Base-by-base conservation (phyloP, 345 rosid genomes). In the Eucalyptus caleyi region DNA sequence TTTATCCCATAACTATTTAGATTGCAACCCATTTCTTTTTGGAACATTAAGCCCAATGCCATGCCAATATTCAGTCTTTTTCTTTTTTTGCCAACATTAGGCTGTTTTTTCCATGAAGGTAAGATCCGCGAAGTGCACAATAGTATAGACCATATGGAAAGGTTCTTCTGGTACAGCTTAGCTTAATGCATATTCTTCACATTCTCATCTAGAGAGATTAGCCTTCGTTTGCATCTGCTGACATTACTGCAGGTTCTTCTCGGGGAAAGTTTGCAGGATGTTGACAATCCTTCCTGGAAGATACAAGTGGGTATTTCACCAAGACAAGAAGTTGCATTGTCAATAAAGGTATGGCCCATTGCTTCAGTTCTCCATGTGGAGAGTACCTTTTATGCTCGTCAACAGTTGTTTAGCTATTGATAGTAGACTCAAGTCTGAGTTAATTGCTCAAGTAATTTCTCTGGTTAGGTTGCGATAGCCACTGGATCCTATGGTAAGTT, bases 251-350 rank as follows among this genome's bases (percentile, higher is more conserved):
- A 94, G 96, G 87, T 92, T 34, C 87, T 89, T 81, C 87, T 69
- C n/a, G 95, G 91, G 89, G 90, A 91, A 81, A 93, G 88, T 89
- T 89, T 67, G 51, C 90, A 85, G 91, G 94, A 92, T 89, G 85
- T 67, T 91, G 94, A 91, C 90, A 93, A 67, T 54, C 45, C 94
- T 53, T 92, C 94, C 45, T 94, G 93, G 90, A 92, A 89, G 87
- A 90, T 94, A 82, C 94, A 93, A 87, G 93, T 96, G 91, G 95
- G 95, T 88, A 59, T 95, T 86, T 95, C 92, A 62, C 89, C 92
- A 80, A 94, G 91, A 88, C 93, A 88, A 90, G 95, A 95, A 86
- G 92, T 91, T 92, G 94, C 91, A 91, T 85, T 95, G 88, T 94
- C 97, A 59, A 90, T 95, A 83, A 94, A 95, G 93, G 98, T 95